Percentiles rank a stretch among this genome's conserved stretches.
phyloP scores from a whole-genome alignment of 192 early-diverging fungal species.

The Gonapodya sp. region DNA sequence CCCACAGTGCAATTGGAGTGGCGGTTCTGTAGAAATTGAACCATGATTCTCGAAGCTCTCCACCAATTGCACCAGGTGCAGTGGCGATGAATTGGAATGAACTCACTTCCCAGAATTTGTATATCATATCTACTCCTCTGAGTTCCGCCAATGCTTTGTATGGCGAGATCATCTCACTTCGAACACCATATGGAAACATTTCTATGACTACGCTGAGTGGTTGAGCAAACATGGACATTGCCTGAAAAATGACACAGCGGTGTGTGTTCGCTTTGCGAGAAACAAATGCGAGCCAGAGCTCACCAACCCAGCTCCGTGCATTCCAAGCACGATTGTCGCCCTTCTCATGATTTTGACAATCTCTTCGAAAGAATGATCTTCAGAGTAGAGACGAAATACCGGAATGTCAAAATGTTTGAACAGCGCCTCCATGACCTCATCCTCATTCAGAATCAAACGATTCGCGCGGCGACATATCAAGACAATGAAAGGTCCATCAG shows the following conservation, averaged over 20 bases:
- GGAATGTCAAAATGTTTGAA: background rate
- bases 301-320: background rate
- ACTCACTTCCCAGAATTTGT: background rate
- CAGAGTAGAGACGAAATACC: background rate
- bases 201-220: background rate
- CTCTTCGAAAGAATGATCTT: background rate
- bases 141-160: background rate
- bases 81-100: too few species aligned
- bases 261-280: background rate
- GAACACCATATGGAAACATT: background rate
- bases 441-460: background rate
- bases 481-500: background rate
- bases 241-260: too few species aligned
- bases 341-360: background rate
- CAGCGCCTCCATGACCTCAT: background rate
- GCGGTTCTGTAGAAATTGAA: background rate
- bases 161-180: background rate
- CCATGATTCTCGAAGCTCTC: background rate
- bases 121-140: background rate
- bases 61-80: background rate
- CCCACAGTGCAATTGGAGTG: background rate
- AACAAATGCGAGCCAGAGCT: background rate
- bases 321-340: background rate
- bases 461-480: background rate
- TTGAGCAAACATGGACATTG: background rate